Evolutionary conservation across 1,284 basidiomycete species (phyloP).

Genomic region (Ganoderma lingzhi): DNA sequence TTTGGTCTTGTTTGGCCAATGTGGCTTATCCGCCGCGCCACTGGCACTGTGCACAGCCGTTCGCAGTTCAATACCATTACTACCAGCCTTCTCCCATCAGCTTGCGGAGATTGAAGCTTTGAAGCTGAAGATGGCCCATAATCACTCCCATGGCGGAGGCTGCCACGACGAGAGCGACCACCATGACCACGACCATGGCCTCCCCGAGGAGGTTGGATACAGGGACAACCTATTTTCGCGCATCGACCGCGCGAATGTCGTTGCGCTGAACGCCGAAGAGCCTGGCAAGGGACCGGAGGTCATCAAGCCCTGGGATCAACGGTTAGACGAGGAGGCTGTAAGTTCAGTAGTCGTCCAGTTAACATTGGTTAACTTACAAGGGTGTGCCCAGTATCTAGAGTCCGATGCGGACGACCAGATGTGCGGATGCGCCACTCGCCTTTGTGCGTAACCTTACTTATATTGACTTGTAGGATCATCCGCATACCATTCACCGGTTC

Average conservation of each 20-base stretch:
- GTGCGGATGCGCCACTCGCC: conserved; percentile 47
- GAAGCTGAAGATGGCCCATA: conserved; percentile 50
- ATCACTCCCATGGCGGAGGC: conserved; percentile 55
- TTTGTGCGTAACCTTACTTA: not conserved
- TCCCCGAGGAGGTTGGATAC: conserved; percentile 57
- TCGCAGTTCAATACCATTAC: too few relatives aligned
- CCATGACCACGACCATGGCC: conserved; percentile 49
- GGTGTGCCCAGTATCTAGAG: conserved; percentile 64
- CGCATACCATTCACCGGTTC: conserved; percentile 84
- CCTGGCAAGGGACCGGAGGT: conserved; percentile 55
- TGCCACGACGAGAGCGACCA: conserved; percentile 66
- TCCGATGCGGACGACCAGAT: conserved; percentile 88
- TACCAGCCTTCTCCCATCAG: not conserved
- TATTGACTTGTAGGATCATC: conserved; percentile 63
- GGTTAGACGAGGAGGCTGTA: conserved; percentile 70
- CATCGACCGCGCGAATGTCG: conserved; percentile 77
- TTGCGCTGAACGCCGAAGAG: conserved; percentile 69
- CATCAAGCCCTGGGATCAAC: conserved; percentile 82
- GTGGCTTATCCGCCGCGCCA: not conserved
- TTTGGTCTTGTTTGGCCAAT: not conserved
- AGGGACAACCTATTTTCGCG: conserved; percentile 74
- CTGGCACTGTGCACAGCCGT: too few relatives aligned
- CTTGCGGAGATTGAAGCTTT: not conserved
- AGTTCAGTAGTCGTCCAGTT: conserved; percentile 21
- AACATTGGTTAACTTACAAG: not conserved